A percentile compares a stretch with the other conserved stretches of the same genome.
Evolutionary conservation across 495 filamentous ascomycete species (phyloP).

Genomic region (Penicillium nucicola): DNA sequence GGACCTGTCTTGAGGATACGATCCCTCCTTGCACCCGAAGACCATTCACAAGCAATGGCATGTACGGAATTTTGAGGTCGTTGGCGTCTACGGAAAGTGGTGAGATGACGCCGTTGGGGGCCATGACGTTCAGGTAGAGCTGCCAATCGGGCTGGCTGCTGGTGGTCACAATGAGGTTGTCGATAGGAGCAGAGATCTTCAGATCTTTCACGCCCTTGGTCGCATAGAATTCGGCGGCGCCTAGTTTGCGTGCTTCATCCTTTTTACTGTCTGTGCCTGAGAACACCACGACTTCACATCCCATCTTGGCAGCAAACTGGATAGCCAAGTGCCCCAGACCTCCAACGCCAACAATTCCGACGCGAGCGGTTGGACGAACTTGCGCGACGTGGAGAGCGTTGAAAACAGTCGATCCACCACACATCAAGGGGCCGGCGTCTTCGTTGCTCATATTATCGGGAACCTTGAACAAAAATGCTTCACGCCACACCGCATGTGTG

Average conservation of each 20-base stretch:
- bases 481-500: conserved; percentile 52
- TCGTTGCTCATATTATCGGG: conserved; percentile 48
- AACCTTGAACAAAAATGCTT: conserved; percentile 51
- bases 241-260: conserved; percentile 51
- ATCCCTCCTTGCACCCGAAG: conserved; percentile 52
- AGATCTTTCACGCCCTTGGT: conserved; percentile 39
- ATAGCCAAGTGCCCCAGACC: conserved; percentile 64
- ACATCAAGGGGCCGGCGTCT: conserved; percentile 52
- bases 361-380: conserved; percentile 45
- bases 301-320: conserved; percentile 61
- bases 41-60: conserved; percentile 43
- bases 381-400: conserved; percentile 43
- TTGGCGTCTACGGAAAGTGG: conserved; percentile 47
- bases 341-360: conserved; percentile 61
- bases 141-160: conserved; percentile 41
- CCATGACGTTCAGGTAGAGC: conserved; percentile 37
- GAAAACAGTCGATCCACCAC: conserved; percentile 44
- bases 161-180: conserved; percentile 49
- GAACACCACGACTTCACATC: conserved; percentile 61
- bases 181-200: conserved; percentile 29
- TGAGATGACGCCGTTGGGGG: conserved; percentile 46
- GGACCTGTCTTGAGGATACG: conserved; percentile 46
- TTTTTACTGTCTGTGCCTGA: conserved; percentile 55
- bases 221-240: conserved; percentile 48
- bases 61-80: conserved; percentile 53